Percentiles rank a stretch among this genome's conserved stretches.
These are phyloP conservation scores for Endothia cerciana DNA, from an alignment of 2,329 filamentous ascomycete genomes.

Conservation along the genomic window DNA sequence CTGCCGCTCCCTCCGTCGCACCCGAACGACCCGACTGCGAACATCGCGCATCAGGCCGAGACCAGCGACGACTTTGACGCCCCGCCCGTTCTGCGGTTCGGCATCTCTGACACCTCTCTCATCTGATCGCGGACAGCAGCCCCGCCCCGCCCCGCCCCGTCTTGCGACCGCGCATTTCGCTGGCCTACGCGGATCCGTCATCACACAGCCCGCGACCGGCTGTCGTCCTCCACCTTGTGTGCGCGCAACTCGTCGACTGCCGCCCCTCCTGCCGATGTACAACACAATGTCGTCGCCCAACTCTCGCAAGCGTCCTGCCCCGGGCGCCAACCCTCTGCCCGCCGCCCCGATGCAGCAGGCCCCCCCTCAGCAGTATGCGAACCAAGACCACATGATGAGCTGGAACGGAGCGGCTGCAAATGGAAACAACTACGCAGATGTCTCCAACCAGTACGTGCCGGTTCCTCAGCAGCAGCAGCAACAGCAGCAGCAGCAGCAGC, in stretches of 20 bases:
- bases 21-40: slow-evolving; percentile 14
- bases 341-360: slow-evolving; percentile 56
- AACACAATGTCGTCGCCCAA: slow-evolving; percentile 51
- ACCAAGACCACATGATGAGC: slow-evolving; percentile 51
- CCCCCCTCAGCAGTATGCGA: slow-evolving; percentile 54
- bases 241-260: slow-evolving; percentile 11
- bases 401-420: slow-evolving; percentile 48
- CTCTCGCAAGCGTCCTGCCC: slow-evolving; percentile 73
- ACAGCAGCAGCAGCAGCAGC: slow-evolving; percentile 36
- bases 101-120: neutral
- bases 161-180: neutral
- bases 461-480: slow-evolving; percentile 41
- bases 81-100: neutral
- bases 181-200: neutral
- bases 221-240: neutral
- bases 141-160: too few species aligned
- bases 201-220: neutral
- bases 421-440: slow-evolving; percentile 43
- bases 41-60: slow-evolving; percentile 5
- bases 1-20: neutral
- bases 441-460: slow-evolving; percentile 45
- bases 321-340: slow-evolving; percentile 64
- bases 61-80: neutral
- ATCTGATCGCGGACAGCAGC: neutral
- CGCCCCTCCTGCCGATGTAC: slow-evolving; percentile 30